These are phyloP conservation scores for Candida parachauliodes DNA, from an alignment of 805 yeast species.

Conservation along the genomic window DNA sequence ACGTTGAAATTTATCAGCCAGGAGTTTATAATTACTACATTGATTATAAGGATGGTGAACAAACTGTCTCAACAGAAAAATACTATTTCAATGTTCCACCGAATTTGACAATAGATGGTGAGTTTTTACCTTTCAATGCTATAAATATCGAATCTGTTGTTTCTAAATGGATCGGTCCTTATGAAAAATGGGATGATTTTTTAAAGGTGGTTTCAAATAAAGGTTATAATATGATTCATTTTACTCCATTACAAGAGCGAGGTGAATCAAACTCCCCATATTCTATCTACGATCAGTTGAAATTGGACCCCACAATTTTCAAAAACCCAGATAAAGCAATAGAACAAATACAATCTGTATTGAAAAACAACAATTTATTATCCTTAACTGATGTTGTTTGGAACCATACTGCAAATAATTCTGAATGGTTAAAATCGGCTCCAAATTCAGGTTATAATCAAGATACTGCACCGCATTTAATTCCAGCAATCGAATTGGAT, in stretches of 20 bases:
- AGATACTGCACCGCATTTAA: slow-evolving; percentile 85
- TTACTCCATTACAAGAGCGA: slow-evolving; percentile 87
- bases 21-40: slow-evolving; percentile 80
- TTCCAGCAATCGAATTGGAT: slow-evolving; percentile 82
- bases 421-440: slow-evolving; percentile 77
- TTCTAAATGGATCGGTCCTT: slow-evolving; percentile 86
- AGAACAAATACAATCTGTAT: slow-evolving; percentile 46
- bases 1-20: slow-evolving; percentile 60
- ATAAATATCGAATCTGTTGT: slow-evolving; percentile 80
- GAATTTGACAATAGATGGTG: slow-evolving; percentile 52
- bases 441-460: slow-evolving; percentile 90
- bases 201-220: slow-evolving; percentile 62
- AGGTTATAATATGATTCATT: slow-evolving; percentile 94
- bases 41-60: slow-evolving; percentile 42
- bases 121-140: slow-evolving; percentile 67
- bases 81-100: slow-evolving; percentile 82
- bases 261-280: slow-evolving; percentile 93
- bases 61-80: slow-evolving; percentile 45
- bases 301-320: slow-evolving; percentile 68
- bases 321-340: slow-evolving; percentile 50
- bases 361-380: slow-evolving; percentile 56
- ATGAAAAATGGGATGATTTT: slow-evolving; percentile 61
- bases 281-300: slow-evolving; percentile 81
- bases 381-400: slow-evolving; percentile 89
- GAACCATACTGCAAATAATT: slow-evolving; percentile 92